These are phyloP conservation scores for Rhynchosporium agropyri DNA, from an alignment of 2,329 filamentous ascomycete genomes.

Conservation along the genomic window DNA sequence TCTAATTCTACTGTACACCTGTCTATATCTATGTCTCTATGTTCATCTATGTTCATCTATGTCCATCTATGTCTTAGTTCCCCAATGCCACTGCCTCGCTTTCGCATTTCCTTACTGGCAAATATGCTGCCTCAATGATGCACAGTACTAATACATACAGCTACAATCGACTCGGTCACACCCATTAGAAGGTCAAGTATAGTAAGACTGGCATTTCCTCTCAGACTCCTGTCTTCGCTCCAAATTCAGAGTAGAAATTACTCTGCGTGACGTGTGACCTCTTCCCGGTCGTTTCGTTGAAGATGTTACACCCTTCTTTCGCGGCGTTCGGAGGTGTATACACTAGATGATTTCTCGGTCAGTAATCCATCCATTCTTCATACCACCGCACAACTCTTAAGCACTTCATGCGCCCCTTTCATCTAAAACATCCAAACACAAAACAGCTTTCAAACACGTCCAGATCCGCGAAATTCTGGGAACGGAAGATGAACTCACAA, in stretches of 20 bases:
- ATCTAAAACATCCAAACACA: neutral
- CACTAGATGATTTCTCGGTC: constrained; percentile 48
- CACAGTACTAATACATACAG: neutral
- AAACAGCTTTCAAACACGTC: no score
- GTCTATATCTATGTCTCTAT: neutral
- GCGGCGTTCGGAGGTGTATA: constrained; percentile 91
- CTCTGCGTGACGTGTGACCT: constrained; percentile 71
- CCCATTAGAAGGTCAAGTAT: neutral
- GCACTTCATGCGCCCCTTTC: neutral
- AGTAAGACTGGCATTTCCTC: no score
- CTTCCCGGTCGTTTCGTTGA: constrained; percentile 75
- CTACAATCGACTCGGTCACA: neutral
- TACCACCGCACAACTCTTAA: neutral
- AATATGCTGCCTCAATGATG: neutral
- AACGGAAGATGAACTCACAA: constrained; percentile 48
- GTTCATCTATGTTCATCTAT: neutral
- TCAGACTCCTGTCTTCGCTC: constrained; percentile 34
- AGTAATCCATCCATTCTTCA: constrained; percentile 4
- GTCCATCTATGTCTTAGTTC: neutral
- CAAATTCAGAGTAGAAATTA: constrained; percentile 70
- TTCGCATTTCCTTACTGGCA: no score
- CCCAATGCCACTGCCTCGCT: no score
- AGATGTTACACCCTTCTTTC: constrained; percentile 78
- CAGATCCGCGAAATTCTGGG: no score
- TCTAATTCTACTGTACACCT: constrained; percentile 10